Percentiles rank a stretch among this genome's conserved stretches.
Conservation (phyloP, 306 rosid species). For the Medicago truncatula region DNA sequence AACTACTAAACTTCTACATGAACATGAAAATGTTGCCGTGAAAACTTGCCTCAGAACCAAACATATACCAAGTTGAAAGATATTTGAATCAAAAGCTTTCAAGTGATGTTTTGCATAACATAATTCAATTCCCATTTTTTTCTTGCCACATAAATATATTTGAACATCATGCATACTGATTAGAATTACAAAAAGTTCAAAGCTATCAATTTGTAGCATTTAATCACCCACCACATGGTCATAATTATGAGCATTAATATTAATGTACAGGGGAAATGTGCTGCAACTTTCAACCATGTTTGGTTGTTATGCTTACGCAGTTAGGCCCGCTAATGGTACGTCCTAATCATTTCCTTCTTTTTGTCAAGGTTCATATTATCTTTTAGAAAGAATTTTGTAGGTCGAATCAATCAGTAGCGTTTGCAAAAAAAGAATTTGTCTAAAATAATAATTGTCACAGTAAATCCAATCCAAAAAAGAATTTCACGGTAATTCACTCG, state of each 20-base stretch:
- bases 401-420: too few species aligned
- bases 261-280: not conserved
- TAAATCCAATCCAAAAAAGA: too few species aligned
- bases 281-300: not conserved
- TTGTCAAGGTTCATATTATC: too few species aligned
- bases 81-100: not conserved
- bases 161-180: not conserved
- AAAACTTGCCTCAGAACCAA: too few species aligned
- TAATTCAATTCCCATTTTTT: not conserved
- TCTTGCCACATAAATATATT: not conserved
- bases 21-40: too few species aligned
- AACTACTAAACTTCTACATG: too few species aligned
- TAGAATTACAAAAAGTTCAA: not conserved
- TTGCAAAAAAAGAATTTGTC: too few species aligned
- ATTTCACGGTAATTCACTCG: too few species aligned
- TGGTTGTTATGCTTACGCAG: not conserved
- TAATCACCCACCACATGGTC: conserved; percentile 11
- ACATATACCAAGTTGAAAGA: not conserved
- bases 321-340: not conserved
- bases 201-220: not conserved
- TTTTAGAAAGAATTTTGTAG: too few species aligned
- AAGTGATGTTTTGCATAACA: not conserved
- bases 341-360: not conserved
- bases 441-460: too few species aligned
- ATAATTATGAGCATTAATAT: not conserved